Evolutionary conservation across 805 yeast genomes (phyloP), one percentile per base, ranked within the genome.

Genomic region (Metschnikowia shivogae): DNA sequence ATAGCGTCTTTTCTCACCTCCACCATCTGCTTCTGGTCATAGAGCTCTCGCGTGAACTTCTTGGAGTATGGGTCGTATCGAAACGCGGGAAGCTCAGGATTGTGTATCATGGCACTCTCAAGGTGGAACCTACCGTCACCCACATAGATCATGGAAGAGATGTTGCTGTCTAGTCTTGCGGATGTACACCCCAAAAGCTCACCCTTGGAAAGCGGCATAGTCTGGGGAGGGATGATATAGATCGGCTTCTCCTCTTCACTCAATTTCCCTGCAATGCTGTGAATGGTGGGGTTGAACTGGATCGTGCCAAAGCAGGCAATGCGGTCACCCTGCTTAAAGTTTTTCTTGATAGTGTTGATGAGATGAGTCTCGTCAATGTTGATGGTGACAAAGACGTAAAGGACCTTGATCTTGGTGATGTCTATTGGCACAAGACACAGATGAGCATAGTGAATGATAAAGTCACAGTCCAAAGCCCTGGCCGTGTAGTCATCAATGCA

Each of bases 401-500:
- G 68, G 12, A 93, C 96, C 66, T 89, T 90, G 60, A 93, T 90
- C 30, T 78, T 72, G 6, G 98, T 93, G 39, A 92, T 76, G 62
- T 90, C 98, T 26, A 93, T 86, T 2, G 99, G 99, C 1, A 93
- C 97, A 37, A 93, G 72, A 66, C 99, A 93, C 6, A 96, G 89
- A 63, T 93, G 99, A 1, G 99, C 99, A 65, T 93, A 93, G 66
- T 93, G 99, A 11, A 92, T 89, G 48, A 93, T 82, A 58, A 90
- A 85, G 60, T 93, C 99, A 67, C 99, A 93, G 39, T 86, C 96
- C 24, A 93, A 65, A 0, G 98, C 82, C 51, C 90, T 73, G 1
- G 99, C 99, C 0, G 99, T 90, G 61, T 75, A 93, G 60, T 93
- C 99, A 62, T 93, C 99, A 37, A 93, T 89, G 67, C 99, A 93